phyloP scores from a whole-genome alignment of 2,329 filamentous ascomycete genomes.

The Zopfia rhizophila region DNA sequence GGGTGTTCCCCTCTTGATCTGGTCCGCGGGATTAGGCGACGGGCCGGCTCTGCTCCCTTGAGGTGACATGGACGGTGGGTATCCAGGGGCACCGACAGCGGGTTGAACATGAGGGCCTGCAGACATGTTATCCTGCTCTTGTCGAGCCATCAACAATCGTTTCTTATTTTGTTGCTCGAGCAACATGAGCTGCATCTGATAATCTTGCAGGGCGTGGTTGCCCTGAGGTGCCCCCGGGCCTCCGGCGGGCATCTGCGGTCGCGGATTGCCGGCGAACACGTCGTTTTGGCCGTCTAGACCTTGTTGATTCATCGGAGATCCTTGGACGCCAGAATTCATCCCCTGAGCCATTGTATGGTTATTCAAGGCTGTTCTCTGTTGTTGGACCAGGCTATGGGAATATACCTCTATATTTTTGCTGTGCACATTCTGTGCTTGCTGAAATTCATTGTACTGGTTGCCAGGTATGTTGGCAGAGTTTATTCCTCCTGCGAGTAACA shows the following conservation, averaged over 20 bases:
- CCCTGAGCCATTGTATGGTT: slow-evolving; percentile 82
- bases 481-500: slow-evolving; percentile 76
- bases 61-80: slow-evolving; percentile 74
- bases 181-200: slow-evolving; percentile 90
- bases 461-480: slow-evolving; percentile 77
- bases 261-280: slow-evolving; percentile 48
- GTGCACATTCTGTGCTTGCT: slow-evolving; percentile 69
- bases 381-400: slow-evolving; percentile 83
- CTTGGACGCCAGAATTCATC: slow-evolving; percentile 77
- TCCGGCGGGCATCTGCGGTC: slow-evolving; percentile 69
- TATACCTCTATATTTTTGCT: slow-evolving; percentile 89
- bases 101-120: slow-evolving; percentile 59
- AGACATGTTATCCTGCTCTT: slow-evolving; percentile 76
- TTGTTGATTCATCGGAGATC: slow-evolving; percentile 82
- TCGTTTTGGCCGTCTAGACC: slow-evolving; percentile 47
- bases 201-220: slow-evolving; percentile 86
- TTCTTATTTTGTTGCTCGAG: slow-evolving; percentile 91
- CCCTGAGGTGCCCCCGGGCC: slow-evolving; percentile 64
- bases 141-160: slow-evolving; percentile 82
- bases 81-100: slow-evolving; percentile 64
- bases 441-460: slow-evolving; percentile 77
- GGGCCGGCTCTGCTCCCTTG: slow-evolving; percentile 74
- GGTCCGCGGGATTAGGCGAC: slow-evolving; percentile 80
- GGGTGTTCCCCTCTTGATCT: slow-evolving; percentile 81
- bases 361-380: slow-evolving; percentile 83